These are phyloP conservation scores for Microbotryum saponariae DNA, from an alignment of 1,284 basidiomycete species.

Conservation along the genomic window DNA sequence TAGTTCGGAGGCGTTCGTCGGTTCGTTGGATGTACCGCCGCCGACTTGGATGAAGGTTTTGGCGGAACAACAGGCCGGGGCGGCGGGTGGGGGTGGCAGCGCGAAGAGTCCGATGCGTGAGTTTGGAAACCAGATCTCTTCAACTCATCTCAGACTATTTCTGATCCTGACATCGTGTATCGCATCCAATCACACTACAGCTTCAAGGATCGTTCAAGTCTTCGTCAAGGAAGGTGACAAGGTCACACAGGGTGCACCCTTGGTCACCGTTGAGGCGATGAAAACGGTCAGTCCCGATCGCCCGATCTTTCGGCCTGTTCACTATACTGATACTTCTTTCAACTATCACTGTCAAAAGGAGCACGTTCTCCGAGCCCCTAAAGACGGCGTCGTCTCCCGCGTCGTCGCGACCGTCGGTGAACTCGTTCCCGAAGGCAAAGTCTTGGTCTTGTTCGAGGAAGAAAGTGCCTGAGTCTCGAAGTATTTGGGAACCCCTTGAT, in stretches of 20 bases:
- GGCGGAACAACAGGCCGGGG: conserved; percentile 5
- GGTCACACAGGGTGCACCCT: conserved; percentile 38
- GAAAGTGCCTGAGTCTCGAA: conserved; percentile 1
- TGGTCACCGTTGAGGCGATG: conserved; percentile 41
- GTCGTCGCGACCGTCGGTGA: conserved; percentile 47
- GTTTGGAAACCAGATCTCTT: not conserved
- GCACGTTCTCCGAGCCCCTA: conserved; percentile 35
- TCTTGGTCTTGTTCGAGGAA: conserved; percentile 61
- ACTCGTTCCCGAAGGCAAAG: conserved; percentile 82
- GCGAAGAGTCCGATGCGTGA: conserved; percentile 28
- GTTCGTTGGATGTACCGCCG: conserved; percentile 15
- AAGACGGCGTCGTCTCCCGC: conserved; percentile 35
- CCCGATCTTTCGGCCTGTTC: no score
- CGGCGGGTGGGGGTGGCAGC: conserved; percentile 7
- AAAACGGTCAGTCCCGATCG: conserved; percentile 22
- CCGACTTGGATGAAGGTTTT: conserved; percentile 20
- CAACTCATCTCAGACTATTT: not conserved
- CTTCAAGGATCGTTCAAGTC: conserved; percentile 38
- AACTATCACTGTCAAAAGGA: conserved; percentile 23
- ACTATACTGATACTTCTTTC: no score
- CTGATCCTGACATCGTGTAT: not conserved
- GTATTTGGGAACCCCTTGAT: no score
- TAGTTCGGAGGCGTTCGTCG: conserved; percentile 14
- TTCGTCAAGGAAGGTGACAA: conserved; percentile 36
- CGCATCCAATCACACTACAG: conserved; percentile 7